Evolutionary conservation across 2,329 filamentous ascomycete species (phyloP), one percentile per base, ranked within the genome.

Genomic region (Paecilomyces dactylethromorphus): DNA sequence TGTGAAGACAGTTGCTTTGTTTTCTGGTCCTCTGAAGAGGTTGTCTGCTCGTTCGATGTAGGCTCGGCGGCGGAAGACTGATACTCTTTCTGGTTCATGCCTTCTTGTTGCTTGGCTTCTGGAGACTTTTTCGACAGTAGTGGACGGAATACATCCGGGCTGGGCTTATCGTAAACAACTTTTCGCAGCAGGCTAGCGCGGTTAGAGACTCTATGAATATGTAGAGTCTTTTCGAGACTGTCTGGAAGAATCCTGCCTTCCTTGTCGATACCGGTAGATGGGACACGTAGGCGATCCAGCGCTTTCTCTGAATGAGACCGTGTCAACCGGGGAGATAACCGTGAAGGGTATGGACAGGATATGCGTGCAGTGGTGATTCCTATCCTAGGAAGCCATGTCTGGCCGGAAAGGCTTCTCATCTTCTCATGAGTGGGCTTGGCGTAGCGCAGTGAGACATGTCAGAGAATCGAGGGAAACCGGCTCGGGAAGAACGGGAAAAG

Each of bases 171-270:
- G 12, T 50, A 24, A 26, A 49, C 54, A 21, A 65, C 53, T 50
- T 65, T 68, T 39, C 66, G 65, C 29, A 70, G 63, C n/a, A 68
- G 55, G 11, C 59, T 59, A 13, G 64, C 62, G 33, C 65, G 67
- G 54, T 76, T 76, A 24, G 66, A 61, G 31, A 61, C 62, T 54
- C 72, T 69, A 61, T 75, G 71, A 45, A 69, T 68, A 56, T 71
- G 66, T 15, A 76, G 65, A 7, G 74, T 76, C 52, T 68, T 65
- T 26, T 56, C 56, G 7, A 74, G 69, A 57, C 69, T 72, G 29
- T 62, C 59, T 22, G 64, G 60, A 49, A 67, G 59, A 53, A 74
- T 64, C 22, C 61, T 39, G 35, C 57, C 24, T 22, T 62, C 54
- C 15, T 53, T 59, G n/a, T 31, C 21, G 45, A 51, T 29, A 3